phyloP scores from a whole-genome alignment of 495 filamentous ascomycete species.

The Penicillium mononematosum region DNA sequence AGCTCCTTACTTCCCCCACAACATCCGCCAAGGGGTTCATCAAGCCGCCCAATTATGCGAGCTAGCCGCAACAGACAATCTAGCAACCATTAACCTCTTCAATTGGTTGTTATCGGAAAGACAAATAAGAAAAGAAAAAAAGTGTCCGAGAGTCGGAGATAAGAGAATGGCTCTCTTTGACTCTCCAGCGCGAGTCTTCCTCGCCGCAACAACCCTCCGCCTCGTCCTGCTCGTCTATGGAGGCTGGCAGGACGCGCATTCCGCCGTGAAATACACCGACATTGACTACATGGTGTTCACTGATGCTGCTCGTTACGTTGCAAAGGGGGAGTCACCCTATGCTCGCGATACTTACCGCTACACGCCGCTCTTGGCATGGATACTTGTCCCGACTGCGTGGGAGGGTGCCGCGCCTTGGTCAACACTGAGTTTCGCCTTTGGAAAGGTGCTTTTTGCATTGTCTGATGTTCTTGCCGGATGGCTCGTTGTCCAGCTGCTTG shows the following conservation, averaged over 20 bases:
- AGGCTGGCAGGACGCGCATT: slow-evolving; percentile 84
- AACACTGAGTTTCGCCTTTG: slow-evolving; percentile 62
- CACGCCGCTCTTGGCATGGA: slow-evolving; percentile 88
- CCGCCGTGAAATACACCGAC: slow-evolving; percentile 93
- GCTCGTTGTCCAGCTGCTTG: slow-evolving; percentile 69
- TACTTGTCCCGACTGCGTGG: slow-evolving; percentile 78
- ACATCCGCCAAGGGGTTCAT: slow-evolving; percentile 4
- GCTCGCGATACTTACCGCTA: slow-evolving; percentile 92
- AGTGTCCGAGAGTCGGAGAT: background rate
- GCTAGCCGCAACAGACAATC: slow-evolving; percentile 8
- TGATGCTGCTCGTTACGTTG: slow-evolving; percentile 81
- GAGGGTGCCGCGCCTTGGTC: slow-evolving; percentile 28
- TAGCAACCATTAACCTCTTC: background rate
- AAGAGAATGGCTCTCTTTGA: slow-evolving; percentile 39
- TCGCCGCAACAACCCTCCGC: slow-evolving; percentile 66
- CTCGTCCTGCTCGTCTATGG: slow-evolving; percentile 77
- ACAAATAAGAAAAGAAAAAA: background rate
- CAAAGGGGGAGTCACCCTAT: slow-evolving; percentile 69
- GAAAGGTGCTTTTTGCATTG: slow-evolving; percentile 81
- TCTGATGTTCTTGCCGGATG: slow-evolving; percentile 85
- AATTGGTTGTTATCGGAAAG: background rate
- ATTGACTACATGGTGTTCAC: slow-evolving; percentile 99
- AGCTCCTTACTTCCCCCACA: background rate
- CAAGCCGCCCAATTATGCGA: slow-evolving; percentile 7
- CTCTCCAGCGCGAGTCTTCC: slow-evolving; percentile 58